phyloP scores from a whole-genome alignment of 768 basidiomycete species.

The Sarcodon sp. region DNA sequence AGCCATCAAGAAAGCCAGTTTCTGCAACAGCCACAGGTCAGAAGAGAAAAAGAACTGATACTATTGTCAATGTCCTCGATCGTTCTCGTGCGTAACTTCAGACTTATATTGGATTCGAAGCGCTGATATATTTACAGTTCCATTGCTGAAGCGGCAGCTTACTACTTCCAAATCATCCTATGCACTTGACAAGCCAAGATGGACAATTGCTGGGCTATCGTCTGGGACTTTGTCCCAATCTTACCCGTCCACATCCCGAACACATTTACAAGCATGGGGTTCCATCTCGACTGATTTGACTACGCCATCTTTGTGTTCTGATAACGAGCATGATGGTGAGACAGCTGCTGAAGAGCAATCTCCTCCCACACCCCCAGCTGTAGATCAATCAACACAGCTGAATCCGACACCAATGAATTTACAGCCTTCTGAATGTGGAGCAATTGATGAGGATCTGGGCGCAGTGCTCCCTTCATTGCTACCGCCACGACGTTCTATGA shows the following conservation, averaged over 20 bases:
- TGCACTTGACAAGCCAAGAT: neutral
- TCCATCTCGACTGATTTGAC: slow-evolving; percentile 24
- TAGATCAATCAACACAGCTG: neutral
- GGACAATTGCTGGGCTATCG: neutral
- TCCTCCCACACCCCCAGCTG: neutral
- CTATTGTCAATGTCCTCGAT: too few species aligned
- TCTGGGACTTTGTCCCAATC: slow-evolving; percentile 2
- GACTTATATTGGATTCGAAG: neutral
- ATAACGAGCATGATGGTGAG: slow-evolving; percentile 44
- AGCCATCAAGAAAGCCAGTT: too few species aligned
- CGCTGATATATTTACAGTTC: neutral
- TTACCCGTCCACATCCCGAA: slow-evolving; percentile 1
- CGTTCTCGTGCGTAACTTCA: neutral
- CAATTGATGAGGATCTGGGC: neutral
- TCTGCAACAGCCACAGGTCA: too few species aligned
- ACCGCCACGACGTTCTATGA: neutral
- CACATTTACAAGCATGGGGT: slow-evolving; percentile 13
- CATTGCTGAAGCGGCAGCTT: neutral
- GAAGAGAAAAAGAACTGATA: too few species aligned
- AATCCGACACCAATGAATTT: neutral
- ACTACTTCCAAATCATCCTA: neutral
- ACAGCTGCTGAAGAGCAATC: slow-evolving; percentile 8
- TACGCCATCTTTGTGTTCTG: slow-evolving; percentile 67
- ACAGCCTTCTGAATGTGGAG: too few species aligned
- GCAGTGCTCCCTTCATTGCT: neutral